Evolutionary conservation across 108 stramenopile genomes (phyloP).

Genomic region (Cylindrotheca fusiformis): DNA sequence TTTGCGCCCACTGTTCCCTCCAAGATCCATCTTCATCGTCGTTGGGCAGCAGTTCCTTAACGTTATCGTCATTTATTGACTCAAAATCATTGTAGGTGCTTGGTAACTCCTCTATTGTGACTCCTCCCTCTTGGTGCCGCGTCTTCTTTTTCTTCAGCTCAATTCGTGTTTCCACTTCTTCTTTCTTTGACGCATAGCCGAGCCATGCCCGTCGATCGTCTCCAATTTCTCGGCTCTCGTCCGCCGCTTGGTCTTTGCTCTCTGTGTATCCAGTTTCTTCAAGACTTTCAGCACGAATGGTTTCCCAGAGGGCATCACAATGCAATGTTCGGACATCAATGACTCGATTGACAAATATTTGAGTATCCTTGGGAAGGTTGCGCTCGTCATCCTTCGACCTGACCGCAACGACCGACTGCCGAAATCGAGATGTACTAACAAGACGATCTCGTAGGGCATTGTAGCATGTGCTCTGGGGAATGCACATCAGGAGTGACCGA

Average conservation of each 20-base stretch:
- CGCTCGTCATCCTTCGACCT: conserved; percentile 13
- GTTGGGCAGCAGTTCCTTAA: conserved; percentile 8
- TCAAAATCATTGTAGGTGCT: conserved; percentile 26
- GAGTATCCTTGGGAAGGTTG: conserved; percentile 35
- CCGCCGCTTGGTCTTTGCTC: conserved; percentile 8
- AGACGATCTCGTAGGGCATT: conserved; percentile 68
- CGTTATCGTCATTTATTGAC: conserved; percentile 1
- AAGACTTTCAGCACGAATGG: conserved; percentile 79
- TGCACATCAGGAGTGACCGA: conserved; percentile 71
- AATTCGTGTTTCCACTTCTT: conserved; percentile 41
- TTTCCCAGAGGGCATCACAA: conserved; percentile 73
- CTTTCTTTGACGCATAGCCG: conserved; percentile 61
- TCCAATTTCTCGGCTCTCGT: conserved; percentile 34
- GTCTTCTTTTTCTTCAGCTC: conserved; percentile 31
- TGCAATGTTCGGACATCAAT: conserved; percentile 60
- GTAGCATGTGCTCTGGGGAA: conserved; percentile 84
- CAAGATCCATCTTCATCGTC: conserved; percentile 11
- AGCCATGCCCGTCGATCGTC: conserved; percentile 69
- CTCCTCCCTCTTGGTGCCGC: conserved; percentile 1
- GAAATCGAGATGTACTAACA: conserved; percentile 63
- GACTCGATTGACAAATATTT: conserved; percentile 60
- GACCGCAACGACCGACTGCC: conserved; percentile 53
- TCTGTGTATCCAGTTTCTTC: conserved; percentile 25
- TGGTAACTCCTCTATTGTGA: conserved; percentile 23
- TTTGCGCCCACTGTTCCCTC: conserved; percentile 13